Percentiles rank a stretch among this genome's conserved stretches.
phyloP scores from a whole-genome alignment of 352 stramenopile genomes.

The Globisporangium echinulatum region DNA sequence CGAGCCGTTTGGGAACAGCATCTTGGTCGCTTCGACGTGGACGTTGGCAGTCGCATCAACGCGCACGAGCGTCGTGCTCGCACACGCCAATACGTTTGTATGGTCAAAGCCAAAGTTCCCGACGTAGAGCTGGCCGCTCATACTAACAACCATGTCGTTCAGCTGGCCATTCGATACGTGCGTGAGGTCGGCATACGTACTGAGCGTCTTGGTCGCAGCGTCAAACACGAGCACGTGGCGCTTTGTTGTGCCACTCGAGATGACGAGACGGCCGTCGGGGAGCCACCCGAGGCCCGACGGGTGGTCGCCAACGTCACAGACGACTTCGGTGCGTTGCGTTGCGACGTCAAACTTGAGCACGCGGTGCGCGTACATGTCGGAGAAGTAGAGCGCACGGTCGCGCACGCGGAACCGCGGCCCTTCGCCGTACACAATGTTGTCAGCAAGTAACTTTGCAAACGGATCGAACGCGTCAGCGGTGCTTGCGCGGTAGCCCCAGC shows the following conservation, averaged over 20 bases:
- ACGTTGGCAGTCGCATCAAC: constrained; percentile 34
- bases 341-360: constrained; percentile 52
- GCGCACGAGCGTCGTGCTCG: constrained; percentile 51
- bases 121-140: constrained; percentile 35
- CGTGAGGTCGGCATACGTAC: constrained; percentile 46
- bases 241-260: constrained; percentile 43
- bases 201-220: constrained; percentile 18
- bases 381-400: constrained; percentile 55
- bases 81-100: constrained; percentile 20
- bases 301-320: constrained; percentile 44
- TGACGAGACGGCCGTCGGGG: constrained; percentile 48
- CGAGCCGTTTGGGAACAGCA: constrained; percentile 69
- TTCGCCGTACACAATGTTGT: constrained; percentile 51
- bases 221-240: constrained; percentile 37
- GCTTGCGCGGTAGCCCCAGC: constrained; percentile 8
- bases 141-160: constrained; percentile 63
- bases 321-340: constrained; percentile 23
- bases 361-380: constrained; percentile 55
- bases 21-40: constrained; percentile 40
- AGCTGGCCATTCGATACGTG: constrained; percentile 37
- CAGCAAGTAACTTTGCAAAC: constrained; percentile 22
- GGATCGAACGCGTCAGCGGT: constrained; percentile 21
- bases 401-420: constrained; percentile 45
- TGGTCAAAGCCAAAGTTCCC: constrained; percentile 66
- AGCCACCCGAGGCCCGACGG: constrained; percentile 60